These are phyloP conservation scores for Zygotorulaspora florentina DNA, from an alignment of 805 yeast genomes.

Conservation along the genomic window DNA sequence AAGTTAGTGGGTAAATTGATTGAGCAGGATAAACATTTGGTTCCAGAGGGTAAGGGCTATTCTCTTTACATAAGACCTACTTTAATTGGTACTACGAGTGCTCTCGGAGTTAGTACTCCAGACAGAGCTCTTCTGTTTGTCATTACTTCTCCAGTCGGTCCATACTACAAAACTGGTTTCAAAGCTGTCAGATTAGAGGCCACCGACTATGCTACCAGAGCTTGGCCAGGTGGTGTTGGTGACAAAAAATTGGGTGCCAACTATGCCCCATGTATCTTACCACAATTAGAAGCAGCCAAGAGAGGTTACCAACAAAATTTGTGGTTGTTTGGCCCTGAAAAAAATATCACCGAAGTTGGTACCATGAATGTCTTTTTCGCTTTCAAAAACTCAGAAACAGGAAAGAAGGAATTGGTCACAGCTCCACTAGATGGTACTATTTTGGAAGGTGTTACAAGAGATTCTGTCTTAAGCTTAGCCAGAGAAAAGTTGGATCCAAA, in stretches of 20 bases:
- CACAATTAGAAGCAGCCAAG: slow-evolving; percentile 83
- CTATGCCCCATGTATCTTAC: slow-evolving; percentile 92
- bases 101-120: slow-evolving; percentile 84
- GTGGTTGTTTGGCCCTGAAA: slow-evolving; percentile 93
- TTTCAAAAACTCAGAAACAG: slow-evolving; percentile 67
- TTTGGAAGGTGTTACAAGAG: slow-evolving; percentile 94
- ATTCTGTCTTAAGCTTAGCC: slow-evolving; percentile 73
- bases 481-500: slow-evolving; percentile 66
- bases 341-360: slow-evolving; percentile 90
- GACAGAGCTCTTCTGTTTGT: slow-evolving; percentile 76
- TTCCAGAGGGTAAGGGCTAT: slow-evolving; percentile 84
- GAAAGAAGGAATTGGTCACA: slow-evolving; percentile 87
- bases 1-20: slow-evolving; percentile 74
- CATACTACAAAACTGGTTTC: slow-evolving; percentile 92
- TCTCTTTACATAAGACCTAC: slow-evolving; percentile 93
- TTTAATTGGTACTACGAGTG: slow-evolving; percentile 85
- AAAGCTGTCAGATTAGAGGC: slow-evolving; percentile 94
- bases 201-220: slow-evolving; percentile 92
- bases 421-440: slow-evolving; percentile 98
- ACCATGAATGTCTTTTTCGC: slow-evolving; percentile 95
- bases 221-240: slow-evolving; percentile 99
- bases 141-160: slow-evolving; percentile 95
- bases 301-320: slow-evolving; percentile 94
- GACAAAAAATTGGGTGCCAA: slow-evolving; percentile 95
- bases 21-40: slow-evolving; percentile 66